A percentile compares a stretch with the other conserved stretches of the same genome.
These are phyloP conservation scores for Penstemon barbatus DNA, from an alignment of 257 asterid species.

Conservation along the genomic window DNA sequence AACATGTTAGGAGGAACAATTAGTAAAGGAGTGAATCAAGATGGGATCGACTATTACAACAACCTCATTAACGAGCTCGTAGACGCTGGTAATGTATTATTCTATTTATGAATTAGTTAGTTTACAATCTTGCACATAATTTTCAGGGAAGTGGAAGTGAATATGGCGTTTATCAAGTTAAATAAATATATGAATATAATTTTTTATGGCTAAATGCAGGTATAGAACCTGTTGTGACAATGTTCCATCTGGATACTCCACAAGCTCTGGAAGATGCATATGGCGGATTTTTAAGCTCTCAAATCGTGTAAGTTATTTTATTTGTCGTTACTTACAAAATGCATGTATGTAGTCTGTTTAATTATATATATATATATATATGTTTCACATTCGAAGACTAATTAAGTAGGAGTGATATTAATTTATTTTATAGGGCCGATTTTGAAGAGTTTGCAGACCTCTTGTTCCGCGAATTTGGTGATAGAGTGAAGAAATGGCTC, in stretches of 20 bases:
- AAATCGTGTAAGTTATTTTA: constrained; percentile 46
- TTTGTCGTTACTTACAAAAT: no score
- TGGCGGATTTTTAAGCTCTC: constrained; percentile 55
- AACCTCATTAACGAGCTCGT: constrained; percentile 36
- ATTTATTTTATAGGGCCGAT: constrained; percentile 20
- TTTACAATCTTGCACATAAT: no score
- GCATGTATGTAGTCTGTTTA: no score
- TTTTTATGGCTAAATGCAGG: constrained; percentile 27
- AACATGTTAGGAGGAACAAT: constrained; percentile 29
- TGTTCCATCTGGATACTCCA: constrained; percentile 53
- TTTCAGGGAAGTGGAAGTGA: no score
- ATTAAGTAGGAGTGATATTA: no score
- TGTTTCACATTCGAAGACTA: no score
- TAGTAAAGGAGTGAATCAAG: constrained; percentile 32
- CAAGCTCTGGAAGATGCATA: constrained; percentile 57
- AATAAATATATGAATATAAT: no score
- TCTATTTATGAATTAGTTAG: no score
- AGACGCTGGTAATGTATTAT: constrained; percentile 16
- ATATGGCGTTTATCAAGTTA: no score
- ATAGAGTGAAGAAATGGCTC: constrained; percentile 36
- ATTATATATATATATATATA: no score
- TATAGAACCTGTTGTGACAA: constrained; percentile 52
- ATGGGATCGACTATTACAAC: constrained; percentile 37
- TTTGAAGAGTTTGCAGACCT: constrained; percentile 33
- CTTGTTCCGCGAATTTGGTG: constrained; percentile 40